Percentiles rank a stretch among this genome's conserved stretches.
Conservation (phyloP, 2,329 filamentous ascomycete genomes). For the Cryphonectria nitschkei region DNA sequence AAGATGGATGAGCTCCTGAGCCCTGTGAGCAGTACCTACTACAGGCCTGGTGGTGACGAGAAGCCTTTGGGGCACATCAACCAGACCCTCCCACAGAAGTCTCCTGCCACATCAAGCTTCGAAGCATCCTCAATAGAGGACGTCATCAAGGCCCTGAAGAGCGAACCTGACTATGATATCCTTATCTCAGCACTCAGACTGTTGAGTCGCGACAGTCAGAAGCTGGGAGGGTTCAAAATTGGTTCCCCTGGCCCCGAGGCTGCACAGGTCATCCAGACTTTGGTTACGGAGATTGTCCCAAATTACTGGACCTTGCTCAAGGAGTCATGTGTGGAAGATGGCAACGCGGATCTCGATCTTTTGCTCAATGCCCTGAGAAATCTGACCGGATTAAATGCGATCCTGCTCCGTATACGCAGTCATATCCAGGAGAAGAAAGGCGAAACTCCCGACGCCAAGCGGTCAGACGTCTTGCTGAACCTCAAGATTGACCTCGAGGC, state of each 20-base stretch:
- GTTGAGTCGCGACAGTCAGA: constrained; percentile 43
- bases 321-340: constrained; percentile 42
- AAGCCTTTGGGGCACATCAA: constrained; percentile 45
- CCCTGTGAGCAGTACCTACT: constrained; percentile 57
- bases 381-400: constrained; percentile 76
- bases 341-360: constrained; percentile 45
- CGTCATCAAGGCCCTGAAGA: constrained; percentile 62
- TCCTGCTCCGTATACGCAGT: constrained; percentile 69
- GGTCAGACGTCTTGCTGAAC: constrained; percentile 49
- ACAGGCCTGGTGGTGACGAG: constrained; percentile 41
- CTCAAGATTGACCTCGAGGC: constrained; percentile 50
- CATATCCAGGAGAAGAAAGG: constrained; percentile 57
- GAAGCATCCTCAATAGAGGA: constrained; percentile 46
- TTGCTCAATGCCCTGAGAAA: constrained; percentile 71
- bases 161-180: constrained; percentile 63
- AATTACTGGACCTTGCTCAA: constrained; percentile 77
- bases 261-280: constrained; percentile 73
- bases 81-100: constrained; percentile 32
- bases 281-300: constrained; percentile 76
- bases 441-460: constrained; percentile 42
- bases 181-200: constrained; percentile 58
- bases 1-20: constrained; percentile 61
- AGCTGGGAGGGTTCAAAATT: constrained; percentile 54
- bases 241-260: constrained; percentile 66
- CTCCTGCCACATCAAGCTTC: constrained; percentile 1